Evolutionary conservation across 2,329 filamentous ascomycete species (phyloP).

Genomic region (Simplicillium aogashimaense): DNA sequence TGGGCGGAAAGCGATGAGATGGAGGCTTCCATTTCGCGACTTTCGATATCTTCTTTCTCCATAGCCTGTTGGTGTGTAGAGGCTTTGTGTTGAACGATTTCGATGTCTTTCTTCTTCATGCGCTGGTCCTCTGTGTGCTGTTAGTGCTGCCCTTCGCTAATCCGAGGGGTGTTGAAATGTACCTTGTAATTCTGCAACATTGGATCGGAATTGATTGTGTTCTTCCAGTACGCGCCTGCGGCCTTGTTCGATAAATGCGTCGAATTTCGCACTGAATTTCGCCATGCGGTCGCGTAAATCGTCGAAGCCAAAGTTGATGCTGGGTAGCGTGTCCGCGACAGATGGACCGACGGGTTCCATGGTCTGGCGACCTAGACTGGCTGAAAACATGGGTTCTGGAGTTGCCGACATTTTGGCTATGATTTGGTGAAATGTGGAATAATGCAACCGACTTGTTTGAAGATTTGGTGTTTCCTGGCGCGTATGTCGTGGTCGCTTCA

Average conservation of each 20-base stretch:
- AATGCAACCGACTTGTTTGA: background rate
- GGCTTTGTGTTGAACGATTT: conserved; percentile 66
- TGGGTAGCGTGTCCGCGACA: conserved; percentile 71
- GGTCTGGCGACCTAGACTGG: conserved; percentile 48
- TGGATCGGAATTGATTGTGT: conserved; percentile 87
- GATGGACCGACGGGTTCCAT: conserved; percentile 50
- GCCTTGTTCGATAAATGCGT: conserved; percentile 87
- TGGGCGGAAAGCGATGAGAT: conserved; percentile 49
- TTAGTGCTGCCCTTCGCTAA: background rate
- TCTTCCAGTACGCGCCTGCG: conserved; percentile 85
- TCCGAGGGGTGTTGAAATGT: conserved; percentile 11
- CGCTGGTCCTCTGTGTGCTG: conserved; percentile 95
- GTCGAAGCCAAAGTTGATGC: conserved; percentile 92
- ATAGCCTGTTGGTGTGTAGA: conserved; percentile 62
- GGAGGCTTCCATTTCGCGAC: conserved; percentile 59
- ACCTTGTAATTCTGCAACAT: conserved; percentile 85
- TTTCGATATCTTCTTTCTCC: conserved; percentile 69
- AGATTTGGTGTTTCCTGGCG: background rate
- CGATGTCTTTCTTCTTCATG: conserved; percentile 79
- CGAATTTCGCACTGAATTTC: conserved; percentile 82
- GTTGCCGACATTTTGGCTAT: conserved; percentile 39
- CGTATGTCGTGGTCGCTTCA: conserved; percentile 1
- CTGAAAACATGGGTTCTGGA: conserved; percentile 60
- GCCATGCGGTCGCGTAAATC: conserved; percentile 92
- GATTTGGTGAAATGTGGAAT: background rate